Percentiles rank a stretch among this genome's conserved stretches.
Evolutionary conservation across 805 yeast species (phyloP).

Genomic region (Schwanniomyces occidentalis): DNA sequence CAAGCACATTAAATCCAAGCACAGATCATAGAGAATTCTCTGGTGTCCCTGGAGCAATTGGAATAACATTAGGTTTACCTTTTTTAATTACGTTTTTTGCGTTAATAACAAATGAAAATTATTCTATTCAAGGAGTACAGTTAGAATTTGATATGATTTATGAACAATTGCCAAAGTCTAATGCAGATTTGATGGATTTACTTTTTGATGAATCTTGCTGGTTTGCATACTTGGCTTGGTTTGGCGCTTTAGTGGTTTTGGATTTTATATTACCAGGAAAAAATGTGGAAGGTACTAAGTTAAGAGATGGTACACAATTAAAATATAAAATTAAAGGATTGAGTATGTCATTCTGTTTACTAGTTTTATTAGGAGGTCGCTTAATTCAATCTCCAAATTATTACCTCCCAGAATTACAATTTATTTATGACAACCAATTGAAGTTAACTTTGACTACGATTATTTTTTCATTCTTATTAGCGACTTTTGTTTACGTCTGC

Average conservation of each 20-base stretch:
- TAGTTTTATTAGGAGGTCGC: slow-evolving; percentile 49
- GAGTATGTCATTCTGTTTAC: slow-evolving; percentile 45
- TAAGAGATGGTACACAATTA: slow-evolving; percentile 76
- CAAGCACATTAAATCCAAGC: slow-evolving; percentile 57
- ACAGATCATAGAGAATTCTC: slow-evolving; percentile 74
- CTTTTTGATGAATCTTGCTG: slow-evolving; percentile 53
- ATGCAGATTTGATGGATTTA: slow-evolving; percentile 21
- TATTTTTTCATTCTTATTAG: slow-evolving; percentile 61
- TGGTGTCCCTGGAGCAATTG: slow-evolving; percentile 74
- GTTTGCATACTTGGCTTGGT: slow-evolving; percentile 73
- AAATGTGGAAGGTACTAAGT: slow-evolving; percentile 58
- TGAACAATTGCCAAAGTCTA: slow-evolving; percentile 32
- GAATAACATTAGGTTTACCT: slow-evolving; percentile 69
- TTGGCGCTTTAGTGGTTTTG: slow-evolving; percentile 57
- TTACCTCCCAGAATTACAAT: slow-evolving; percentile 76
- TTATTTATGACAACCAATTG: slow-evolving; percentile 65
- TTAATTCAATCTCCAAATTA: slow-evolving; percentile 48
- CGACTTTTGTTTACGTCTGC: slow-evolving; percentile 61
- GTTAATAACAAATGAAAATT: slow-evolving; percentile 59
- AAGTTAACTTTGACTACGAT: slow-evolving; percentile 64
- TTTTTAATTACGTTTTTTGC: slow-evolving; percentile 57
- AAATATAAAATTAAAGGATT: slow-evolving; percentile 82
- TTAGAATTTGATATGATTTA: slow-evolving; percentile 41
- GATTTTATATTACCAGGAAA: slow-evolving; percentile 66
- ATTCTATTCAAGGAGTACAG: slow-evolving; percentile 49